Evolutionary conservation across 2,329 filamentous ascomycete genomes (phyloP), one percentile per base, ranked within the genome.

Genomic region (Ascochyta fabae): DNA sequence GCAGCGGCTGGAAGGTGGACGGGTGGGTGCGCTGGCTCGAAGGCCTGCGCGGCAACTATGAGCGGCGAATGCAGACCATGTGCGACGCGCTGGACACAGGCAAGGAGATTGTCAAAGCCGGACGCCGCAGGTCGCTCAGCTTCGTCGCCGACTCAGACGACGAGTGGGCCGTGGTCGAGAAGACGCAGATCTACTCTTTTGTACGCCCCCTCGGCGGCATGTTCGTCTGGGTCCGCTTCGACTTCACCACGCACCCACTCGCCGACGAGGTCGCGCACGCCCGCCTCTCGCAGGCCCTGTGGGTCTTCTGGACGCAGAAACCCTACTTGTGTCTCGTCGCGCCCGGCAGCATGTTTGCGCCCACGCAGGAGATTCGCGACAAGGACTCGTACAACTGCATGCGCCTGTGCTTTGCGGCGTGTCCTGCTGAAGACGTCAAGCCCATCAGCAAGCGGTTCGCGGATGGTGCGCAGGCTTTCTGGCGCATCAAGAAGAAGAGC

Each of bases 11-110:
- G 93, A 83, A 90, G 67, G 86, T 88, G 60, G 86, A 88, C 58
- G 93, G 93, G 61, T 97, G 91, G 91, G 88, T 96, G 13, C 88
- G 91, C 62, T 97, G 93, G 93, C 86, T 97, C 23, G 89, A 88
- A 58, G 92, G 92, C 7, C 83, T 97, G 13, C 86, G 92, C 24
- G 91, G 89, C 53, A 85, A 86, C 66, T 97, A 97, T 77, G 91
- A 96, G 79, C 82, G 88, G 36, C 87, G 93, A 56, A 96, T 96
- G 91, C 84, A 84, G 66, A 77, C 80, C 60, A 96, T 96, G 91
- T 90, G 88, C 75, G 78, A 78, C 7, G 83, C 86, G 48, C 84
- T 97, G 13, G 89, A 95, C 68, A 83, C 85, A 5, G 85, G 88
- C 49, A 83, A 86, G 39, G 84, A 83, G 67, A 76, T 88, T 54